These are phyloP conservation scores for Suhomyces anneliseae DNA, from an alignment of 1,139 yeast genomes.

Conservation along the genomic window DNA sequence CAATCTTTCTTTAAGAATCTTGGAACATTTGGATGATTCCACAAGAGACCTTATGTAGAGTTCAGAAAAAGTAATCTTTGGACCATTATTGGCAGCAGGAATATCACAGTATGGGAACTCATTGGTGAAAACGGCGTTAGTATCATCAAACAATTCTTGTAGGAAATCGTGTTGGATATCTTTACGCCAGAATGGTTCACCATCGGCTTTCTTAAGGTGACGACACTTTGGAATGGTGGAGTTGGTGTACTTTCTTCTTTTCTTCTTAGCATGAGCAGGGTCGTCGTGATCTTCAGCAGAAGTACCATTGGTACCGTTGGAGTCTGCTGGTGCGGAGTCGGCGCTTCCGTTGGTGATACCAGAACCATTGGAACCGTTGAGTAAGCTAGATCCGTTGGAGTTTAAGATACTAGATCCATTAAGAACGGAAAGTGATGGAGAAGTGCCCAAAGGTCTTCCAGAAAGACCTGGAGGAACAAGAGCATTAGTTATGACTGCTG, in stretches of 20 bases:
- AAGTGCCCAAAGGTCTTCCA: no score
- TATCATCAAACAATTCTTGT: constrained; percentile 61
- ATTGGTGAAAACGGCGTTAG: constrained; percentile 67
- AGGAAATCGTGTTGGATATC: constrained; percentile 88
- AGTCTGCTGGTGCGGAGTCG: not conserved
- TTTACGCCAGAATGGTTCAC: constrained; percentile 86
- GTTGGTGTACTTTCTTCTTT: constrained; percentile 14
- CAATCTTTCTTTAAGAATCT: constrained; percentile 75
- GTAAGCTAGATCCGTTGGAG: no score
- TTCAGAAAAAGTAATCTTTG: constrained; percentile 76
- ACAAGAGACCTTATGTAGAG: constrained; percentile 80
- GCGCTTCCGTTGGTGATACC: not conserved
- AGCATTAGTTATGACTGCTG: no score
- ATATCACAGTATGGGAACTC: constrained; percentile 40
- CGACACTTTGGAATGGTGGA: constrained; percentile 27
- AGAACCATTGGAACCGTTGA: not conserved
- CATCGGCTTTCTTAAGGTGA: constrained; percentile 85
- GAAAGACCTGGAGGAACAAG: no score
- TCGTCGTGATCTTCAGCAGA: constrained; percentile 1
- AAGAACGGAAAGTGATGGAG: no score
- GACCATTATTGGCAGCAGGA: constrained; percentile 38
- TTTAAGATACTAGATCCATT: no score
- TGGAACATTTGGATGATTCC: constrained; percentile 80
- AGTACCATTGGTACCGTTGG: not conserved
- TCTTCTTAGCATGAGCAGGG: constrained; percentile 8